Conservation (phyloP, 2,329 filamentous ascomycete genomes). For the Penicillium sp. region DNA sequence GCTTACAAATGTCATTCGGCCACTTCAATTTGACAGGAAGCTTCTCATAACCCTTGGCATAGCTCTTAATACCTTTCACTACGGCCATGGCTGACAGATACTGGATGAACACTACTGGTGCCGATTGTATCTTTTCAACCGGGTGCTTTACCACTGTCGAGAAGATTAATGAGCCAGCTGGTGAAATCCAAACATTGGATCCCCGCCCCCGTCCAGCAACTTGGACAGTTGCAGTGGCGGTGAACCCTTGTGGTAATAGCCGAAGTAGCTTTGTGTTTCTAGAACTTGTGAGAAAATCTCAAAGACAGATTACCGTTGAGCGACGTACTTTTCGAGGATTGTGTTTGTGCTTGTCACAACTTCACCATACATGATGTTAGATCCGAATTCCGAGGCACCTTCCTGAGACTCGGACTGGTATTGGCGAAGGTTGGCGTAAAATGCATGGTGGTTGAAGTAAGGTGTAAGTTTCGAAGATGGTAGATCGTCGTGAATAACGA, state of each 20-base stretch:
- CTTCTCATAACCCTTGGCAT: constrained; percentile 73
- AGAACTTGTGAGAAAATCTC: constrained; percentile 2
- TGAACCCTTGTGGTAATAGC: constrained; percentile 82
- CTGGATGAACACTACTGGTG: constrained; percentile 90
- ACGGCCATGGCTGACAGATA: constrained; percentile 90
- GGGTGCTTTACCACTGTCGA: constrained; percentile 86
- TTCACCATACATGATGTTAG: constrained; percentile 81
- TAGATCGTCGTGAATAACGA: constrained; percentile 73
- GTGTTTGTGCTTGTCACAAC: constrained; percentile 95
- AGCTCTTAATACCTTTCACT: constrained; percentile 78
- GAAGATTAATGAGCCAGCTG: constrained; percentile 83
- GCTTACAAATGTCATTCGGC: constrained; percentile 90
- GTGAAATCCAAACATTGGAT: constrained; percentile 92
- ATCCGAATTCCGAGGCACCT: constrained; percentile 70
- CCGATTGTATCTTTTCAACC: constrained; percentile 68
- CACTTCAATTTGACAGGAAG: constrained; percentile 89
- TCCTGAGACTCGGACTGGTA: constrained; percentile 66
- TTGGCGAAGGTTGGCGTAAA: constrained; percentile 70
- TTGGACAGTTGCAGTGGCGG: constrained; percentile 83
- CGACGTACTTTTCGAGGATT: constrained; percentile 76
- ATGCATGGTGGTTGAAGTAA: constrained; percentile 82
- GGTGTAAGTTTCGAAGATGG: constrained; percentile 77
- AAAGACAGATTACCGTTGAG: background rate
- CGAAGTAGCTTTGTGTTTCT: constrained; percentile 79
- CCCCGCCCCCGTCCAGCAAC: constrained; percentile 87